Evolutionary conservation across 2,329 filamentous ascomycete genomes (phyloP).

Genomic region (Colletotrichum simmondsii): DNA sequence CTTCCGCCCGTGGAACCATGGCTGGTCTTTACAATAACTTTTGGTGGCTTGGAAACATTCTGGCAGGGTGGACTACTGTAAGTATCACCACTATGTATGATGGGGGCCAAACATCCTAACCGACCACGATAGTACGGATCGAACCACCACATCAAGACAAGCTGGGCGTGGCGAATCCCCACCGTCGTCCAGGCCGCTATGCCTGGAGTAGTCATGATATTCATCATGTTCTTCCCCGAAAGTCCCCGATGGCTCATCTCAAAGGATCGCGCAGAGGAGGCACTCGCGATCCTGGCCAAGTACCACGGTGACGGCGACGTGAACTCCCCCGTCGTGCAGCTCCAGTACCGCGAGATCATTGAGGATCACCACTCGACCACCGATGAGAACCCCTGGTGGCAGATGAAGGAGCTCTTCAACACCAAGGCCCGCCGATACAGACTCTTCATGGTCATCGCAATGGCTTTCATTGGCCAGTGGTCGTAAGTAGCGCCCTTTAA

Average conservation of each 20-base stretch:
- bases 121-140: slow-evolving; percentile 54
- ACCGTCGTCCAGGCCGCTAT: slow-evolving; percentile 61
- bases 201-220: slow-evolving; percentile 57
- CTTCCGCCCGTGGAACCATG: slow-evolving; percentile 63
- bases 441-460: slow-evolving; percentile 60
- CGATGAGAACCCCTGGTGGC: slow-evolving; percentile 70
- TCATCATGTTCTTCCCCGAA: slow-evolving; percentile 79
- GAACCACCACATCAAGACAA: slow-evolving; percentile 41
- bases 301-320: slow-evolving; percentile 70
- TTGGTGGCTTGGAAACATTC: slow-evolving; percentile 47
- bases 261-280: slow-evolving; percentile 67
- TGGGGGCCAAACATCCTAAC: too few species aligned
- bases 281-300: slow-evolving; percentile 64
- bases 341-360: slow-evolving; percentile 67
- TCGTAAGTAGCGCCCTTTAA: neutral
- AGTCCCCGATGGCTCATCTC: slow-evolving; percentile 77
- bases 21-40: slow-evolving; percentile 57
- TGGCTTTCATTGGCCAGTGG: slow-evolving; percentile 64
- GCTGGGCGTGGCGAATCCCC: slow-evolving; percentile 68
- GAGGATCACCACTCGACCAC: slow-evolving; percentile 58
- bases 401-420: slow-evolving; percentile 65
- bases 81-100: neutral
- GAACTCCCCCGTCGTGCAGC: slow-evolving; percentile 61
- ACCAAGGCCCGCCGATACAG: slow-evolving; percentile 58
- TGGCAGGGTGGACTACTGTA: slow-evolving; percentile 52